Base-by-base conservation (phyloP, 139 green algal genomes). In the Mychonastes homosphaera region DNA sequence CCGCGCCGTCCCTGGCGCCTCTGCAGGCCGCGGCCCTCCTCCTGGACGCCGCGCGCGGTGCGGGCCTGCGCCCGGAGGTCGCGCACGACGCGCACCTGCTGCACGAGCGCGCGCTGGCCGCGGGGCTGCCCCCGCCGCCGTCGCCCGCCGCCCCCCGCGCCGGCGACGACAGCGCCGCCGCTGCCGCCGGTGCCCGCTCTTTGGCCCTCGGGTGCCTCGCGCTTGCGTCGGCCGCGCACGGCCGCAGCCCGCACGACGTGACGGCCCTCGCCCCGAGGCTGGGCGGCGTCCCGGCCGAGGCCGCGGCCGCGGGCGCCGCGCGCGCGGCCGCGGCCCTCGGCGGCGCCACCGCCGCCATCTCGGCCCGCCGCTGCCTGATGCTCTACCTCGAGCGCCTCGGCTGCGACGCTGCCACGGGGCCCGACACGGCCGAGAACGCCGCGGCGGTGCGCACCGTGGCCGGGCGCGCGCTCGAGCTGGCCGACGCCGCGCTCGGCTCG, bases 31-130 rank as follows among this genome's bases (percentile, higher is more conserved):
- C 55, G 19, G 36, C 43, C 7, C 45, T 57, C 36, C 38, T 67
- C 30, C 36, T 67, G 36, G n/a, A 39, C 49, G 49, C 36, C 30
- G 49, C 62, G 9, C 47, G 55, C 34, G 39, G 27, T 64, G 30
- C 59, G 38, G 58, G 36, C 40, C 46, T 73, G 36, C 21, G 16
- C 23, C 39, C 46, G 15, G 75, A 79, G 52, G 58, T 75, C 15
- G 65, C 58, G 2, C 75, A 83, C 57, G 75, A 83, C 36, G 71
- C 71, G 16, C 67, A 78, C 34, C 64, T 78, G 52, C 64, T 79
- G 10, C 70, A 79, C 64, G 75, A 83, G 49, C 54, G 75, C 18
- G 29, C 54, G 36, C 60, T 75, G 68, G 67, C 67, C 47, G 71
- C 60, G 10, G 33, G 39, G 16, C 39, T 53, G 29, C 36, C 35